A percentile compares a stretch with the other conserved stretches of the same genome.
Evolutionary conservation across 208 protist genomes (phyloP).

Genomic region (Leishmania tropica): DNA sequence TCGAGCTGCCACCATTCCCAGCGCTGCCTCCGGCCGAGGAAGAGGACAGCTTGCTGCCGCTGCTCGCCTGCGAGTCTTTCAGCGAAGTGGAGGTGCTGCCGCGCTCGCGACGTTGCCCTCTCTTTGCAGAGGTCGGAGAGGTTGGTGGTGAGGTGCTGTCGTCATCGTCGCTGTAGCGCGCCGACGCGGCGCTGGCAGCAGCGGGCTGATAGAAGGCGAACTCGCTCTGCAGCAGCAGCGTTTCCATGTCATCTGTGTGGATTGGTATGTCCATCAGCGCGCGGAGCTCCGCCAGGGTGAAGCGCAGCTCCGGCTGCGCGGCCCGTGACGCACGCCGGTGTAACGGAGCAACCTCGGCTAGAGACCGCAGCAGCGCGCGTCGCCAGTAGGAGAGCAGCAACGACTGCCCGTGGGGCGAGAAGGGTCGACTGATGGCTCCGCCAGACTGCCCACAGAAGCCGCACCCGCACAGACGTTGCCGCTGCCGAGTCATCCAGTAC

Average conservation of each 20-base stretch:
- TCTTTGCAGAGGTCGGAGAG: neutral
- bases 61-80: neutral
- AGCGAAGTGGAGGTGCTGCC: neutral
- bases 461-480: constrained; percentile 59
- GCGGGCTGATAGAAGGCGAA: constrained; percentile 30
- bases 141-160: constrained; percentile 5
- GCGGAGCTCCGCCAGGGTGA: constrained; percentile 29
- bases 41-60: neutral
- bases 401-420: constrained; percentile 67
- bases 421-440: constrained; percentile 63
- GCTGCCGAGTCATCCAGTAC: constrained; percentile 54
- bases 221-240: constrained; percentile 33
- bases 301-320: constrained; percentile 2
- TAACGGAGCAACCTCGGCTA: constrained; percentile 13
- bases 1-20: neutral
- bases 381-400: constrained; percentile 76
- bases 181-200: neutral
- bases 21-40: neutral
- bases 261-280: constrained; percentile 35
- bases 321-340: constrained; percentile 13
- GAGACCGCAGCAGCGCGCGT: constrained; percentile 28
- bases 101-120: neutral
- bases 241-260: constrained; percentile 41
- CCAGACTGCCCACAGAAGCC: constrained; percentile 47
- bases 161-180: neutral